Percentiles rank a stretch among this genome's conserved stretches.
phyloP scores from a whole-genome alignment of 768 basidiomycete species.

The Leccinellum rugosiceps region DNA sequence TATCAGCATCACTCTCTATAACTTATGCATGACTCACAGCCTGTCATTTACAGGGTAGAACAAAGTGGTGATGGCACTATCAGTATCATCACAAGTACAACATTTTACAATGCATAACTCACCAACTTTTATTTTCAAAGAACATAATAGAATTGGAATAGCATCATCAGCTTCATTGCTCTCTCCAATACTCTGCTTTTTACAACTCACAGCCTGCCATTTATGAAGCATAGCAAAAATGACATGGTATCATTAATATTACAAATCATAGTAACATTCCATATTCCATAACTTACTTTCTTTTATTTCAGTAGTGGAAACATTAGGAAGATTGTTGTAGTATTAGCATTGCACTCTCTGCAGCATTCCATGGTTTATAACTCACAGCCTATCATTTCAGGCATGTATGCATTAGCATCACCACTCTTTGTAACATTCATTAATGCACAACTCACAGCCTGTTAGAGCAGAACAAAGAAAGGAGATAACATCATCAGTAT shows the following conservation, averaged over 20 bases:
- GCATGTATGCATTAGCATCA: neutral
- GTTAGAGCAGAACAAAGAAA: neutral
- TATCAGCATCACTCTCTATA: neutral
- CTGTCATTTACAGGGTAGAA: neutral
- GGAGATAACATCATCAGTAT: neutral
- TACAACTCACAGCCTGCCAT: neutral
- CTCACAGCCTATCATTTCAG: neutral
- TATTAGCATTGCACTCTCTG: neutral
- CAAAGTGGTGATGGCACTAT: neutral
- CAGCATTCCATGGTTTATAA: neutral
- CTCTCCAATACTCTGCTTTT: neutral
- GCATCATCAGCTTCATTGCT: neutral
- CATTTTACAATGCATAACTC: neutral
- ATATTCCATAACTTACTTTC: neutral
- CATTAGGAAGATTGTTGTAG: neutral
- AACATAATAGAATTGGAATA: neutral
- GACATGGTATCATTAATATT: neutral
- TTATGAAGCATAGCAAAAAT: neutral
- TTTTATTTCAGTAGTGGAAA: neutral
- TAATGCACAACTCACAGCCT: neutral
- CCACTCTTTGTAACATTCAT: neutral
- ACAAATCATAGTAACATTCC: neutral
- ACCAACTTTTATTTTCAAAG: neutral
- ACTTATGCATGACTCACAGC: neutral
- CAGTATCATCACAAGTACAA: neutral